Percentiles rank a stretch among this genome's conserved stretches.
Evolutionary conservation across 768 basidiomycete genomes (phyloP).

Genomic region (Tylopilus sp.): DNA sequence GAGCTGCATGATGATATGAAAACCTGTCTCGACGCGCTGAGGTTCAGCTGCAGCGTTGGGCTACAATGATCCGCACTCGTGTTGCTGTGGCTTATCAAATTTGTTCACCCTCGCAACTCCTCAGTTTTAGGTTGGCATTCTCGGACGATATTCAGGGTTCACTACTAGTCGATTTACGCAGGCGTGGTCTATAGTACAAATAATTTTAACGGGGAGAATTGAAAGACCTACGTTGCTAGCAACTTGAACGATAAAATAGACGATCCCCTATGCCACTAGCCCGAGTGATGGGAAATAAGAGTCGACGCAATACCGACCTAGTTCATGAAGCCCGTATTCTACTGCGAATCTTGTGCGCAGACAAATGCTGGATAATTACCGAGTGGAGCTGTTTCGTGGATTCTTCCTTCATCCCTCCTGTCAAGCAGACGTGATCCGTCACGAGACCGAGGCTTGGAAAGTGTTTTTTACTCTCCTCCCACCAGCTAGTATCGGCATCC

Average conservation of each 20-base stretch:
- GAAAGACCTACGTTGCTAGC: no score
- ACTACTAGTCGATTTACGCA: not conserved
- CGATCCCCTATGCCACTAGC: not conserved
- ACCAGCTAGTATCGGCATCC: constrained; percentile 15
- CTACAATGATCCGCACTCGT: not conserved
- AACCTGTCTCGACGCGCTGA: constrained; percentile 1
- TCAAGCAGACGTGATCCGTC: constrained; percentile 20
- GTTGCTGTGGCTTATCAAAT: constrained; percentile 4
- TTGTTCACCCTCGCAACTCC: not conserved
- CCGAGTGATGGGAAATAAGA: not conserved
- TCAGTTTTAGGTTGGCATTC: not conserved
- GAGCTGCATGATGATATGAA: not conserved
- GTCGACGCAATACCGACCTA: not conserved
- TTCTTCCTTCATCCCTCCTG: constrained; percentile 10
- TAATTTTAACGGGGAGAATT: not conserved
- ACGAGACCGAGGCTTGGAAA: constrained; percentile 13
- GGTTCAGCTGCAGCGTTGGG: constrained; percentile 3
- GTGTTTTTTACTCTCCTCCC: constrained; percentile 22
- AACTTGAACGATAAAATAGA: no score
- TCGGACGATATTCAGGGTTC: not conserved
- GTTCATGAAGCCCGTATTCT: not conserved
- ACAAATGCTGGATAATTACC: constrained; percentile 15
- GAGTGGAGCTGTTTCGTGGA: constrained; percentile 18
- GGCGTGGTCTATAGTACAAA: not conserved
- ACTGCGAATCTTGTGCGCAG: not conserved